Evolutionary conservation across 202 grass and related monocot species (phyloP).

Genomic region (Eragrostis tef): DNA sequence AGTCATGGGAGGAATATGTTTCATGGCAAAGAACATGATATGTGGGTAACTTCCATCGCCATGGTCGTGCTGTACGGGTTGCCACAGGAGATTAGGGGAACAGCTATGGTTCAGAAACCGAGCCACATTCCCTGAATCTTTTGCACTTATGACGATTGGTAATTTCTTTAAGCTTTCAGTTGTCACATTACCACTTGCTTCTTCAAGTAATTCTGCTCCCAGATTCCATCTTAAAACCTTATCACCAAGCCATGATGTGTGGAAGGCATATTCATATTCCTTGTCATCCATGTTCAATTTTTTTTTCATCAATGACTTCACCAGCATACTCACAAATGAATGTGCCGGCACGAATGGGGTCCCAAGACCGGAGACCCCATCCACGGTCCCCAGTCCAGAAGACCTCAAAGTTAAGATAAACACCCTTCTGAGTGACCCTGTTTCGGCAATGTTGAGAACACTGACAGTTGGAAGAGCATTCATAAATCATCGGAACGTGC

Average conservation of each 20-base stretch:
- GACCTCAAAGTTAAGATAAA: constrained; percentile 69
- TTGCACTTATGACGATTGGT: constrained; percentile 60
- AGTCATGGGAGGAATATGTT: constrained; percentile 73
- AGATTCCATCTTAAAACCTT: constrained; percentile 63
- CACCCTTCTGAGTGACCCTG: constrained; percentile 67
- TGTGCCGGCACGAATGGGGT: constrained; percentile 63
- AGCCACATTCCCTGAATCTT: constrained; percentile 61
- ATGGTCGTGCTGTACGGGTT: constrained; percentile 60
- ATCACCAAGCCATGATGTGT: constrained; percentile 5
- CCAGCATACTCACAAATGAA: constrained; percentile 74
- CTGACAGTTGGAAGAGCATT: constrained; percentile 59
- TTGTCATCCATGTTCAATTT: constrained; percentile 16
- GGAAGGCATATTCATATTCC: constrained; percentile 62
- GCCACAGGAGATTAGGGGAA: constrained; percentile 75
- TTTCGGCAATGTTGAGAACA: constrained; percentile 66
- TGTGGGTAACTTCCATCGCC: constrained; percentile 48
- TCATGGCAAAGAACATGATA: constrained; percentile 70
- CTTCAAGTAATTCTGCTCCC: constrained; percentile 60
- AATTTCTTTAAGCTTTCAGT: constrained; percentile 29
- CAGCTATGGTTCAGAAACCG: constrained; percentile 87
- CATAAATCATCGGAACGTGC: constrained; percentile 56
- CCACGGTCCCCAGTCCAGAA: constrained; percentile 54
- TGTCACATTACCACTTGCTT: constrained; percentile 3
- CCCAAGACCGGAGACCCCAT: constrained; percentile 73
- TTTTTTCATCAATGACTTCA: constrained; percentile 51